These are phyloP conservation scores for Haplosporangium sp. DNA, from an alignment of 371 early-diverging fungal genomes.

Conservation along the genomic window DNA sequence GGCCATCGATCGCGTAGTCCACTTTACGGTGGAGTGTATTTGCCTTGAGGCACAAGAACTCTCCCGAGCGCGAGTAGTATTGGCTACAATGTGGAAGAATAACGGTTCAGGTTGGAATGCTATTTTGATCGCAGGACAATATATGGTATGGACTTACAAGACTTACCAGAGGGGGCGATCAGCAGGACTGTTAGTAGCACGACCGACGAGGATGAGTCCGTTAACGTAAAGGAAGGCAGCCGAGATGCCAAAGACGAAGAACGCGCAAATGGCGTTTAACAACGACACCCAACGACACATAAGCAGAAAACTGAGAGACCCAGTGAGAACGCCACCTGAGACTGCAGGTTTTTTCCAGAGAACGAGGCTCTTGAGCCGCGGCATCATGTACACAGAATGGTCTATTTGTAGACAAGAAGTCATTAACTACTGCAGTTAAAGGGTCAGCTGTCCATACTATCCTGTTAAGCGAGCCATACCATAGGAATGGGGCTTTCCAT, in stretches of 20 bases:
- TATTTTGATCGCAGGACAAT: neutral
- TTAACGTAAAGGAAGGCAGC: constrained; percentile 65
- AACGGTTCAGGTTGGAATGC: neutral
- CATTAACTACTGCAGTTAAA: neutral
- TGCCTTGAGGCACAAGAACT: constrained; percentile 39
- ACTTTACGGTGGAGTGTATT: constrained; percentile 48
- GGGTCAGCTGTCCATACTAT: no score
- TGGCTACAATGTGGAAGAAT: constrained; percentile 1
- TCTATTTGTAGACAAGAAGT: constrained; percentile 33
- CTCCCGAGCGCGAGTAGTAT: constrained; percentile 35
- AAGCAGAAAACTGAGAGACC: constrained; percentile 56
- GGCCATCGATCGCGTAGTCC: constrained; percentile 57
- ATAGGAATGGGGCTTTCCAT: constrained; percentile 2
- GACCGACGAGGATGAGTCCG: constrained; percentile 55
- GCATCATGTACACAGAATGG: constrained; percentile 58
- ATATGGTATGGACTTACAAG: neutral
- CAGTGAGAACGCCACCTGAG: constrained; percentile 55
- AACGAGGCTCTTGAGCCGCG: constrained; percentile 59
- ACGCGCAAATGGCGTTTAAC: constrained; percentile 61
- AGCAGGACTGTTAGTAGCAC: constrained; percentile 49
- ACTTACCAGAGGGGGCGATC: constrained; percentile 60
- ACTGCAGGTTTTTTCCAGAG: constrained; percentile 66
- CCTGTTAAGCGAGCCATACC: constrained; percentile 3
- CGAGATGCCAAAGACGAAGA: constrained; percentile 62
- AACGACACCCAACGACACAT: constrained; percentile 67